These are phyloP conservation scores for Cicer chorassanicum DNA, from an alignment of 306 rosid genomes.

Conservation along the genomic window DNA sequence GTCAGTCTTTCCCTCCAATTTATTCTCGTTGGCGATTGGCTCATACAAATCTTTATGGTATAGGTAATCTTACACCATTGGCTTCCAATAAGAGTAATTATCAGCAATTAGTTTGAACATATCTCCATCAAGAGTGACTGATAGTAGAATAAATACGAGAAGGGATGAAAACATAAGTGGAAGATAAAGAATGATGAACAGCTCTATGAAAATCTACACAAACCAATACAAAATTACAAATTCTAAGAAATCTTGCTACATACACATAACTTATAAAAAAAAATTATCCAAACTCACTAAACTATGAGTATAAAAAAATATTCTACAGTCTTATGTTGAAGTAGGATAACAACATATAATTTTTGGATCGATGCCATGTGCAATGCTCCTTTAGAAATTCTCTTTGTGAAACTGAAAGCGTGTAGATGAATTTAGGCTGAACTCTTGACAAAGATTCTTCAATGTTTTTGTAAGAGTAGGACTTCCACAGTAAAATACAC, in stretches of 20 bases:
- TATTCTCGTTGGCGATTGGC: too few relatives aligned
- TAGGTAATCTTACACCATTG: too few relatives aligned
- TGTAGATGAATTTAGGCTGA: conserved; percentile 49
- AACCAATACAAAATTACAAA: conserved; percentile 24
- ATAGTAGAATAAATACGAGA: too few relatives aligned
- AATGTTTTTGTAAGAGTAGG: conserved; percentile 52
- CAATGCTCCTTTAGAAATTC: conserved; percentile 59
- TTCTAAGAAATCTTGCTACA: conserved; percentile 26
- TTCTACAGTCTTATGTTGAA: conserved; percentile 34
- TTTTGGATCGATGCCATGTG: conserved; percentile 14
- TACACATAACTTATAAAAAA: conserved; percentile 26
- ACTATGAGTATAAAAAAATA: not conserved
- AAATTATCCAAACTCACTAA: not conserved
- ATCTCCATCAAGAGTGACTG: too few relatives aligned
- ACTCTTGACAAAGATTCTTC: conserved; percentile 49
- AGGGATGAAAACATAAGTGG: not conserved
- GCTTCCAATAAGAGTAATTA: too few relatives aligned
- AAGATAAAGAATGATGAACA: not conserved
- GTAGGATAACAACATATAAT: conserved; percentile 5
- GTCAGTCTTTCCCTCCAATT: too few relatives aligned
- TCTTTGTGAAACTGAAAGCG: conserved; percentile 89
- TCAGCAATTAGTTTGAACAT: too few relatives aligned
- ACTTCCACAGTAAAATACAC: conserved; percentile 92
- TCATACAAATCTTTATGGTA: too few relatives aligned
- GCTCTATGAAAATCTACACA: not conserved